Evolutionary conservation across 257 asterid species (phyloP), one percentile per base, ranked within the genome.

Genomic region (Lycium ferocissimum): DNA sequence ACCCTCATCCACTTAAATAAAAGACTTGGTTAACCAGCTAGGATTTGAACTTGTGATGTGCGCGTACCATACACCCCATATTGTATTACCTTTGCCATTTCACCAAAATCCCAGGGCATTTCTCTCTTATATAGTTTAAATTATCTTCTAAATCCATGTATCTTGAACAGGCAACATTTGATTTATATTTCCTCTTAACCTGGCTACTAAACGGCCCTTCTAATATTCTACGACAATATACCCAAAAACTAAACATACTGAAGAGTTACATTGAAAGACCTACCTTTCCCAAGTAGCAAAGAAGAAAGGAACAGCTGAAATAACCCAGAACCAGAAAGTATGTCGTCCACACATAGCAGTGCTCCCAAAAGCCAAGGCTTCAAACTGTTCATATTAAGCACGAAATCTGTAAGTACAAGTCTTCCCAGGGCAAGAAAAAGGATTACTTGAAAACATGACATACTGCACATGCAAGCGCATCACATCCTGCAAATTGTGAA

Each of bases 381-480:
- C 98, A 75, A 95, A 92, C 98, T 95, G 88, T 63, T 71, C 66
- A 83, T 84, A 84, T 70, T 79, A 66, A 12, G 49, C 66, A 83
- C 67, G 59, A 22, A 86, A 85, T 61, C 81, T 79, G 73, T 82
- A 86, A 38, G 83, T 20, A 62, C 56, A 66, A 67, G 43, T 65
- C 56, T 87, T 70, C 81, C 40, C 85, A 87, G 45, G 56, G 63
- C 45, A 43, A 79, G 85, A 78, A 65, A 79, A 86, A 26, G 49
- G 72, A 87, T 7, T 47, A 83, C 54, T 9, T 61, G 84, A 62
- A 83, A 73, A 72, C 63, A 33, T 62, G 85, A 88, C 98, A 85
- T 95, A 95, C 99, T 89, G 99, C 95, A 85, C 99, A 95, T 58
- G 95, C 99, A 86, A 95, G 98, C 82, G 98, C 99, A 89, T 95